phyloP scores from a whole-genome alignment of 192 early-diverging fungal species.

The Backusella luteola region DNA sequence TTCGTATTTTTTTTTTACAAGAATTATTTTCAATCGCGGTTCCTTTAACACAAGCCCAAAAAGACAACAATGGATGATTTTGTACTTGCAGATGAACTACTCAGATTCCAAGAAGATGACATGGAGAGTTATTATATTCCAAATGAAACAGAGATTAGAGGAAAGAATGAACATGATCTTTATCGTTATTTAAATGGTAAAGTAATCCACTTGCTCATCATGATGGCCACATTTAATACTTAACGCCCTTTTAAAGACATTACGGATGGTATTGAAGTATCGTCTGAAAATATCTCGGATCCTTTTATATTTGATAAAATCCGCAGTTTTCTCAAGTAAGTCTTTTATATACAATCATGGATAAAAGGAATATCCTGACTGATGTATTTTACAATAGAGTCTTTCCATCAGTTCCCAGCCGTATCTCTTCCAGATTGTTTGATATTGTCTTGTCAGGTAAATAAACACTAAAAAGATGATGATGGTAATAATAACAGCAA shows the following conservation, averaged over 20 bases:
- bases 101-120: constrained; percentile 43
- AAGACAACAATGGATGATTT: constrained; percentile 22
- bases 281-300: constrained; percentile 43
- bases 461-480: not conserved
- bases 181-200: constrained; percentile 51
- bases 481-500: not conserved
- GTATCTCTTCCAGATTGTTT: constrained; percentile 55
- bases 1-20: not conserved
- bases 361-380: not conserved
- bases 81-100: constrained; percentile 41
- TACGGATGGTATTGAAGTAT: constrained; percentile 44
- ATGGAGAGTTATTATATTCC: constrained; percentile 35
- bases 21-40: not conserved
- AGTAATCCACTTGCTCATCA: not conserved
- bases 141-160: constrained; percentile 41
- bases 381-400: constrained; percentile 37
- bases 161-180: constrained; percentile 41
- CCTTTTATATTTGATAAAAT: constrained; percentile 55
- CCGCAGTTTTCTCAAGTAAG: constrained; percentile 74
- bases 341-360: not conserved
- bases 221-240: not conserved
- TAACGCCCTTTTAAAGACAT: constrained; percentile 29
- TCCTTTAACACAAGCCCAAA: not conserved
- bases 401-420: constrained; percentile 44
- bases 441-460: constrained; percentile 73